These are phyloP conservation scores for Leccinum pachyderme DNA, from an alignment of 1,284 basidiomycete genomes.

Conservation along the genomic window DNA sequence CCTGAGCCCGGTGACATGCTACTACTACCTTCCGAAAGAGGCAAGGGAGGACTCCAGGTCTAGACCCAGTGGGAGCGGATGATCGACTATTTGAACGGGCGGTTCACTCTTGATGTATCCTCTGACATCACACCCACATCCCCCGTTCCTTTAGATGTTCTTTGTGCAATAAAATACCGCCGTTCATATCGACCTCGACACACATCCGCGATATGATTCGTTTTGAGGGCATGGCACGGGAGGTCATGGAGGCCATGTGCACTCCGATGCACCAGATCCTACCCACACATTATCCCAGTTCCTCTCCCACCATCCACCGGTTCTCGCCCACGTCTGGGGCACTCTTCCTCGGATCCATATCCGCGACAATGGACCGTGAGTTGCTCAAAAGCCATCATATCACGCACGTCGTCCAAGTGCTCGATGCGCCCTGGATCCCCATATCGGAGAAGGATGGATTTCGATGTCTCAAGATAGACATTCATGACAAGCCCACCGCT, in stretches of 20 bases:
- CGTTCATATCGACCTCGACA: conserved; percentile 2
- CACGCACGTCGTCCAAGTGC: conserved; percentile 64
- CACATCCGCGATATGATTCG: conserved; percentile 53
- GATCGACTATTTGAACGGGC: conserved; percentile 32
- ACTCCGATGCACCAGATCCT: conserved; percentile 75
- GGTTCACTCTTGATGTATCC: conserved; percentile 10
- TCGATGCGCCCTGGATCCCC: conserved; percentile 69
- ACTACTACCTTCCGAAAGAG: conserved; percentile 20
- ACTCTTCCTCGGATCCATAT: conserved; percentile 55
- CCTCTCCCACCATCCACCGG: conserved; percentile 17
- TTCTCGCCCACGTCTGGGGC: conserved; percentile 34
- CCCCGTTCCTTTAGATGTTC: conserved; percentile 4
- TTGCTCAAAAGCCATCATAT: conserved; percentile 50
- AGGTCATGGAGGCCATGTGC: conserved; percentile 77
- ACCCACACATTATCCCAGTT: conserved; percentile 37
- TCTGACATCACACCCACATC: conserved; percentile 15
- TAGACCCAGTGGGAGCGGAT: not conserved
- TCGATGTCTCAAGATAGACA: conserved; percentile 61
- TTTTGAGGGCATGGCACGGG: conserved; percentile 64
- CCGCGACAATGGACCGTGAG: conserved; percentile 49
- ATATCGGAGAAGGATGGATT: conserved; percentile 55
- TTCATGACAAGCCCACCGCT: conserved; percentile 54
- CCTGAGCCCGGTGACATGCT: not conserved
- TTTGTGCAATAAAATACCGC: conserved; percentile 4
- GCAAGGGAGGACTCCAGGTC: conserved; percentile 20